phyloP scores from a whole-genome alignment of 2,329 filamentous ascomycete genomes.

The Escovopsis weberi region DNA sequence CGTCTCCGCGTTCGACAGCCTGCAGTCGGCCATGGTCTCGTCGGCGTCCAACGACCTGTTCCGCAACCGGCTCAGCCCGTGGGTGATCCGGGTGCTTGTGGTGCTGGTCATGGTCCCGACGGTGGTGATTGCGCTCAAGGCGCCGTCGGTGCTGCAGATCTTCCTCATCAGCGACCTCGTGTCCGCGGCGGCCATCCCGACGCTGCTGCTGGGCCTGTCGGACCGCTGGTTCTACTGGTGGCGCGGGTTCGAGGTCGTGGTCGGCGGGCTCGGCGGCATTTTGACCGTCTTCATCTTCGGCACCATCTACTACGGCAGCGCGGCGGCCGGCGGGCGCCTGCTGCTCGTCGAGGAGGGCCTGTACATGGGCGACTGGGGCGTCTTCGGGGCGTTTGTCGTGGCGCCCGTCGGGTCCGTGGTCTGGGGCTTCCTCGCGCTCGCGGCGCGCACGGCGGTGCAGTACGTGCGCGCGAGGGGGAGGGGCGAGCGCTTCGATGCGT shows the following conservation, averaged over 20 bases:
- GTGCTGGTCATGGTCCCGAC: slow-evolving; percentile 61
- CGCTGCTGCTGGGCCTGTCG: slow-evolving; percentile 56
- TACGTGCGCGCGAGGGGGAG: slow-evolving; percentile 40
- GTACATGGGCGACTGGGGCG: slow-evolving; percentile 66
- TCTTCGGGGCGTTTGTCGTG: slow-evolving; percentile 70
- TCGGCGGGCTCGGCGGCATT: slow-evolving; percentile 63
- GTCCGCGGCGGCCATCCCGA: slow-evolving; percentile 61
- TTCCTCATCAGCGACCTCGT: slow-evolving; percentile 72
- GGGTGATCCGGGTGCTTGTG: slow-evolving; percentile 55
- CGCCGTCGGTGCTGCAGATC: slow-evolving; percentile 63
- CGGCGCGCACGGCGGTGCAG: slow-evolving; percentile 42
- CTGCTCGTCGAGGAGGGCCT: slow-evolving; percentile 60
- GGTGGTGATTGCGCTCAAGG: slow-evolving; percentile 58
- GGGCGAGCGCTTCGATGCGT: slow-evolving; percentile 50
- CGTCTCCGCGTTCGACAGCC: slow-evolving; percentile 64
- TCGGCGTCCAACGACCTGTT: slow-evolving; percentile 74
- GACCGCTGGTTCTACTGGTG: slow-evolving; percentile 57
- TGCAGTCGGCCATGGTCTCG: slow-evolving; percentile 77
- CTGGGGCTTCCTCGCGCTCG: slow-evolving; percentile 52
- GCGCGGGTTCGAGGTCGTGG: slow-evolving; percentile 67
- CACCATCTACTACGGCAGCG: slow-evolving; percentile 60
- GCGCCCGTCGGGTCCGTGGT: slow-evolving; percentile 62
- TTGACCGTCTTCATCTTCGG: slow-evolving; percentile 72
- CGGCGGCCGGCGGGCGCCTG: slow-evolving; percentile 46
- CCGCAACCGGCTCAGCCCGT: slow-evolving; percentile 64